A percentile compares a stretch with the other conserved stretches of the same genome.
These are phyloP conservation scores for Aspergillus indologenus DNA, from an alignment of 495 filamentous ascomycete genomes.

Conservation along the genomic window DNA sequence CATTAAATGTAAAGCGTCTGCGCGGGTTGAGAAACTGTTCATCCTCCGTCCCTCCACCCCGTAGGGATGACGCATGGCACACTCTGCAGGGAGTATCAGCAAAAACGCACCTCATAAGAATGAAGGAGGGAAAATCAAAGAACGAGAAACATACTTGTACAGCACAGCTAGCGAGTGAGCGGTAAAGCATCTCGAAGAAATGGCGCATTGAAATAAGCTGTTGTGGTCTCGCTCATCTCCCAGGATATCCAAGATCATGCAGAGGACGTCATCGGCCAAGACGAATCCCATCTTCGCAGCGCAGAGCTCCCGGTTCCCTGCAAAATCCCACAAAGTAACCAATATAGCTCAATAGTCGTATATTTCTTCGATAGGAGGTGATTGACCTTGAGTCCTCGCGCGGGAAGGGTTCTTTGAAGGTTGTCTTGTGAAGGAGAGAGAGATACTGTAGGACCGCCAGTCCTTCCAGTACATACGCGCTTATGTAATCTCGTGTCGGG, in stretches of 20 bases:
- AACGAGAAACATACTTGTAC: conserved; percentile 50
- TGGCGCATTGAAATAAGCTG: conserved; percentile 28
- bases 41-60: conserved; percentile 37
- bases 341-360: not conserved
- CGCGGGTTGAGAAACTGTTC: conserved; percentile 26
- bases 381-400: not conserved
- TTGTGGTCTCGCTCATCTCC: conserved; percentile 29
- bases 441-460: too few species aligned
- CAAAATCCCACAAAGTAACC: not conserved
- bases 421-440: not conserved
- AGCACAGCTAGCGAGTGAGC: conserved; percentile 57
- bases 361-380: not conserved
- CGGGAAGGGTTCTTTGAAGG: not conserved
- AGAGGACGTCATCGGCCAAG: conserved; percentile 25
- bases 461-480: not conserved
- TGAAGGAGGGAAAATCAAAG: not conserved
- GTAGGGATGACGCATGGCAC: conserved; percentile 39
- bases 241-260: conserved; percentile 29
- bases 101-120: not conserved
- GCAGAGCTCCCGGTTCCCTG: not conserved
- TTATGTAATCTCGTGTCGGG: conserved; percentile 26
- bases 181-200: conserved; percentile 39
- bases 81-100: conserved; percentile 22
- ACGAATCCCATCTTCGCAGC: conserved; percentile 18
- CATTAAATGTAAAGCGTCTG: conserved; percentile 12